Base-by-base conservation (phyloP, 2,329 filamentous ascomycete genomes). In the Paramyrothecium roridum region DNA sequence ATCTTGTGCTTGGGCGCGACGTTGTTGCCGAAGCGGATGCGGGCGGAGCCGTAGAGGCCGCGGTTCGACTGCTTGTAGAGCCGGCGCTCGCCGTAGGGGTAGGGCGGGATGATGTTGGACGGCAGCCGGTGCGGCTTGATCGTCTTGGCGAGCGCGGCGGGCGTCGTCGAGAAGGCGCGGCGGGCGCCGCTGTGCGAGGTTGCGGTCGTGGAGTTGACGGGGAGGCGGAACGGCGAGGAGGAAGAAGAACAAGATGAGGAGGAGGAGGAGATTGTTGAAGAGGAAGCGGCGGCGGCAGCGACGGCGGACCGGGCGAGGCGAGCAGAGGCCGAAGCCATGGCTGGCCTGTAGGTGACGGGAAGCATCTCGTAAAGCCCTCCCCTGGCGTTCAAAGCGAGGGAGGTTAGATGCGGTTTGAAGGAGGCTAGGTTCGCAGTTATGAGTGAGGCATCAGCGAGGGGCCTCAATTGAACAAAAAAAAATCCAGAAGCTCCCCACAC, bases 51-150 rank as follows among this genome's bases (percentile, higher is more conserved):
- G 75, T 90, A 91, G 10, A 92, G 84, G 48, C 88, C 88, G 56
- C 76, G 80, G 77, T 92, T 90, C 63, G 87, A 86, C 73, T 95
- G 90, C 76, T 93, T 93, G 81, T 90, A 95, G 61, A 86, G 76
- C 59, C 70, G 77, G 55, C 87, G 83, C 53, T 83, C 81, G 50
- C 89, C 89, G 73, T 90, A 87, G 1, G 90, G 90, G 71, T 95
- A 95, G 3, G 78, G 75, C 12, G 86, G 86, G 56, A 85, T 80
- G n/a, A 79, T 71, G 16, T 70, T 75, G 55, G 68, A 65, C 34
- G 80, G 80, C 55, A 82, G 74, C 40, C 73, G 76, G 54, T 75
- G 67, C 26, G 73, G 65, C 52, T 69, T 68, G 65, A 77, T 70
- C n/a, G 74, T 77, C 61, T 78, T 77, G 37, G 69, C 68, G 37